Base-by-base conservation (phyloP, 2,329 filamentous ascomycete genomes). In the Hymenoscyphus salicellus region DNA sequence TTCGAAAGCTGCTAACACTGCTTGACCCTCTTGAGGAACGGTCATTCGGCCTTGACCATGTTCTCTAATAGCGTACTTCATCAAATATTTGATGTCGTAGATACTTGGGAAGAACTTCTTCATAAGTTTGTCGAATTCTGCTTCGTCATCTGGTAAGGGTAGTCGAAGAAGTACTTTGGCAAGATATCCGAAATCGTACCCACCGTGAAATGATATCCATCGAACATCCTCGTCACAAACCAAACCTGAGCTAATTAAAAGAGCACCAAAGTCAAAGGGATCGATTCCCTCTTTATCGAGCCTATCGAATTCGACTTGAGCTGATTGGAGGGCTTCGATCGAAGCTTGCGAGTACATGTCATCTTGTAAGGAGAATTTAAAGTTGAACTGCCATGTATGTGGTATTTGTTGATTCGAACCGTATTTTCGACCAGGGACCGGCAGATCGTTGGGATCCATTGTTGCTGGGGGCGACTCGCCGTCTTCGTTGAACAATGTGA, bases 371-470 rank as follows among this genome's bases (percentile, higher is more conserved):
- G 92, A 95, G 78, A 98, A 99, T 72, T 93, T 90, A 79, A 99
- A 99, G 82, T 99, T 98, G 84, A 99, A 99, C 72, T 97, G 94
- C 95, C 95, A 99, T 20, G 94, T 96, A 75, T 91, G 96, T 17
- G 92, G 94, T 65, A 92, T 88, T 58, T 85, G 83, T 73, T 64
- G 66, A 70, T 41, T 82, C 82, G 46, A 10, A 68, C 81, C 79
- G 68, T 84, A 83, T 30, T 71, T 73, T 63, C 73, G 71, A 78
- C 77, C 69, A 46, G 65, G 55, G 3, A 64, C 66, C 79, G 55
- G 81, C 77, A 67, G 80, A 79, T 62, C 81, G 77, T 65, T 86
- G 62, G 55, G 69, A 55, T 69, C 72, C 64, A 71, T 66, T 41
- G 65, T 66, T 11, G 90, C 83, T 2, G 92, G 91, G 0, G 92